phyloP scores from a whole-genome alignment of 139 green algal species.

The Chlorella sp. region DNA sequence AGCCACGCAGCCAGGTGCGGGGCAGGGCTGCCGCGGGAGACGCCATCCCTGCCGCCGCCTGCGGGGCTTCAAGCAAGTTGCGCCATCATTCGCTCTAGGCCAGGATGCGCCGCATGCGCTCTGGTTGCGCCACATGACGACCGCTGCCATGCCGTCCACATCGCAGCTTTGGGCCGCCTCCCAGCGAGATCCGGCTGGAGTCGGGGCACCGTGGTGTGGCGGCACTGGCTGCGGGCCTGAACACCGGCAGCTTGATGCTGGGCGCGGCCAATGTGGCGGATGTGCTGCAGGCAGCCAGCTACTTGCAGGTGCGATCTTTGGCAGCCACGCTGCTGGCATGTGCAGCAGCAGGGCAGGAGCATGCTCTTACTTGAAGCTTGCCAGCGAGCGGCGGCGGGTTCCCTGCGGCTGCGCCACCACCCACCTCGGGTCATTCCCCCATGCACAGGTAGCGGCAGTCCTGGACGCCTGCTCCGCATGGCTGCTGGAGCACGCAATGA shows the following conservation, averaged over 20 bases:
- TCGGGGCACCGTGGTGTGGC: neutral
- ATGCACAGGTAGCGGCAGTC: neutral
- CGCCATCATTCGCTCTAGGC: too few species aligned
- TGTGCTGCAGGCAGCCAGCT: conserved; percentile 9
- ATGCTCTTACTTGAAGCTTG: neutral
- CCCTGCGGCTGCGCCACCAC: too few species aligned
- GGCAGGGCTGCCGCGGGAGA: neutral
- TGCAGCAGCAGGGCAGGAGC: too few species aligned
- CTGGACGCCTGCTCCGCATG: conserved; percentile 1
- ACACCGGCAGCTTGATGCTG: neutral
- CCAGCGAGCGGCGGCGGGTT: too few species aligned
- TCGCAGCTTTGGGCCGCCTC: conserved; percentile 8
- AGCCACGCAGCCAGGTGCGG: neutral
- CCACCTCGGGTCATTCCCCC: too few species aligned
- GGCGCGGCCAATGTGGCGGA: neutral
- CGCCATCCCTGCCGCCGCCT: too few species aligned
- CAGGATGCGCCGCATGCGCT: too few species aligned
- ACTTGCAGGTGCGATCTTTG: conserved; percentile 14
- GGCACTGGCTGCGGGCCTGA: neutral
- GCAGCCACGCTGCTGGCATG: too few species aligned
- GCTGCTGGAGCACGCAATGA: neutral
- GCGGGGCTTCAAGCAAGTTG: too few species aligned
- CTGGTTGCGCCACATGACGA: too few species aligned
- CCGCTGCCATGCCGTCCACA: too few species aligned
- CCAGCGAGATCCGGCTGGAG: neutral